Base-by-base conservation (phyloP, 805 yeast species). In the Yarrowia divulgata region DNA sequence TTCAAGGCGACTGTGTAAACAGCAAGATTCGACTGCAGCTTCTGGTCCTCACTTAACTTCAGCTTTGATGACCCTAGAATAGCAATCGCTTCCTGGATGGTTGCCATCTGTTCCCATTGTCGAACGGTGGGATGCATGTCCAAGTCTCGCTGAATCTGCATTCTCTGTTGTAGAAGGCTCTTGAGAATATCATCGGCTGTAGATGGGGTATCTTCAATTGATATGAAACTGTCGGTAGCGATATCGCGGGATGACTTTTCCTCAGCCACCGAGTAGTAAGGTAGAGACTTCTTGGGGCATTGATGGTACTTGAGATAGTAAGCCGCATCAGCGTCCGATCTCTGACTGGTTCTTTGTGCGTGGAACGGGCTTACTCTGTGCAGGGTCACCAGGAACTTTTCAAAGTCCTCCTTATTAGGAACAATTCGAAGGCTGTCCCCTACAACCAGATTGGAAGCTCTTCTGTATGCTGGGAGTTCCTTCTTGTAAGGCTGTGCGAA, bases 51-150 rank as follows among this genome's bases (percentile, higher is more conserved):
- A 8, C 48, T 63, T 4, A 63, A 16, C 10, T 39, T 63, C 55
- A 48, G n/a, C 9, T 49, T 63, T 1, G 43, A 43, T 3, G 45
- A 48, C 7, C 68, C 68, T 39, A 63, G 34, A 14, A 34, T 18
- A 34, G 66, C 66, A 34, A 60, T 45, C 4, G 42, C 42, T 10
- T 60, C 66, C 37, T 60, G 66, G 18, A 45, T 60, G 6, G 50
- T 10, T 2, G 66, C 66, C 66, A 60, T 60, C 12, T 60, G 48
- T 1, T 32, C 32, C 66, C 66, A 60, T 43, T 34, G 40, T 8
- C 19, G 18, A 13, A 42, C 52, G 3, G 66, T 60, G 13, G 66
- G 52, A 7, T 43, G 52, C 7, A 43, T 32, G 35, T 60, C 42
- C 42, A 60, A 18, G n/a, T 60, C 52, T 45, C 66, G 32, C 34